Percentiles rank a stretch among this genome's conserved stretches.
Conservation (phyloP, 139 green algal genomes). For the Chlamydomonas sphaeroides region DNA sequence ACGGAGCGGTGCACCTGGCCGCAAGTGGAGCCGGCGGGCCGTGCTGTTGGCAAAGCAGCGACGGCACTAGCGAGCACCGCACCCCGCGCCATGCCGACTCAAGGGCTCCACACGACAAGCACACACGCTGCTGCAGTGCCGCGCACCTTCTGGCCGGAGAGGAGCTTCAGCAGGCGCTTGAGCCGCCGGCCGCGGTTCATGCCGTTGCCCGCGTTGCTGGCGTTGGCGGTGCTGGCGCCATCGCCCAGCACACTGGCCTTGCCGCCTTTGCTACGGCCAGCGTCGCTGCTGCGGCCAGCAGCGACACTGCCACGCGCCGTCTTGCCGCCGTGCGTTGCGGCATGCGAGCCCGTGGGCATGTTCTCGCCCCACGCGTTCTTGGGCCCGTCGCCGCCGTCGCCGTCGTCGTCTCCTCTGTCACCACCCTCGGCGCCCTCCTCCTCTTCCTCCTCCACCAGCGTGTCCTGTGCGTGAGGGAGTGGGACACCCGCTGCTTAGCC, state of each 20-base stretch:
- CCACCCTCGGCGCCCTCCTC: background rate
- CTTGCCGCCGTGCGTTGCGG: background rate
- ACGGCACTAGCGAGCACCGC: too few relatives aligned
- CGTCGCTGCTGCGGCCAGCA: too few relatives aligned
- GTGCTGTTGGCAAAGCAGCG: too few relatives aligned
- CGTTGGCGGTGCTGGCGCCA: background rate
- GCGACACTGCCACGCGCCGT: too few relatives aligned
- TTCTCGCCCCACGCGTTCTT: too few relatives aligned
- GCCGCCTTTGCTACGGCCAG: too few relatives aligned
- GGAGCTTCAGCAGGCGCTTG: constrained; percentile 41
- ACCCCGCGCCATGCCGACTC: too few relatives aligned
- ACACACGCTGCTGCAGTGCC: too few relatives aligned
- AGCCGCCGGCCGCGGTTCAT: constrained; percentile 34
- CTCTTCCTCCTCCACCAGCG: background rate
- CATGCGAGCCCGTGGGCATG: background rate
- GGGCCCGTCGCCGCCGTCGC: background rate
- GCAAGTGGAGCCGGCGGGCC: background rate
- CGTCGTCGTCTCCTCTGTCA: constrained; percentile 15
- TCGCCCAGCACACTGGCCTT: background rate
- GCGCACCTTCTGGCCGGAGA: constrained; percentile 25
- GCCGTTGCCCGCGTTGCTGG: background rate
- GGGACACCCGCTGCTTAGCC: too few relatives aligned
- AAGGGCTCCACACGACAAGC: too few relatives aligned
- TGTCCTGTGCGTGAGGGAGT: too few relatives aligned
- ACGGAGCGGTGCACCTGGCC: constrained; percentile 8